phyloP scores from a whole-genome alignment of 2,329 filamentous ascomycete genomes.

The Cadophora sp. region DNA sequence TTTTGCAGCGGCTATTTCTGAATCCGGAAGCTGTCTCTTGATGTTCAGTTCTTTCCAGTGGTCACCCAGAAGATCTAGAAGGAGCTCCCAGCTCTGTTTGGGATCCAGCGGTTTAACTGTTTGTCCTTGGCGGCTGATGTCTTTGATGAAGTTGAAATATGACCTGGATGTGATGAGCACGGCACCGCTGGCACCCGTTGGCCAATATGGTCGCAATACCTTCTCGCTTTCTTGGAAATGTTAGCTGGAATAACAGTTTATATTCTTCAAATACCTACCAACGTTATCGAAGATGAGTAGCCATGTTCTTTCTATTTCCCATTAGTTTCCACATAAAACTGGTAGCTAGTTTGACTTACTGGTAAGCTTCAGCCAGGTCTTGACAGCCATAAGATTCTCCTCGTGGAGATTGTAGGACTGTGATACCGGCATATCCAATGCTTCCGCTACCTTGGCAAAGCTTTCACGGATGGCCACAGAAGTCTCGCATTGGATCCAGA shows the following conservation, averaged over 20 bases:
- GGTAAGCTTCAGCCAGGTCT: slow-evolving; percentile 33
- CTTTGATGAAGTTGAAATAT: slow-evolving; percentile 41
- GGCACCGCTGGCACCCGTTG: slow-evolving; percentile 34
- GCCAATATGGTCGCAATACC: slow-evolving; percentile 39
- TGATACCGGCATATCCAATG: slow-evolving; percentile 37
- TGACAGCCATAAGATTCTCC: slow-evolving; percentile 31
- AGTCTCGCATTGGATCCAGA: slow-evolving; percentile 42
- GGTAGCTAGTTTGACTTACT: too few relatives aligned
- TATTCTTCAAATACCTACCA: slow-evolving; percentile 12
- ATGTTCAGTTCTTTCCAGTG: slow-evolving; percentile 22
- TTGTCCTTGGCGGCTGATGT: slow-evolving; percentile 30
- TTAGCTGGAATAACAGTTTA: not conserved
- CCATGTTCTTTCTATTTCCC: slow-evolving; percentile 12
- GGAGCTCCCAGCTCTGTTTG: slow-evolving; percentile 33
- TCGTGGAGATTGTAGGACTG: slow-evolving; percentile 26
- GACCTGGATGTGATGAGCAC: slow-evolving; percentile 39
- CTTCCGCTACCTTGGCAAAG: slow-evolving; percentile 40
- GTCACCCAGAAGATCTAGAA: slow-evolving; percentile 31
- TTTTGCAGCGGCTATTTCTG: slow-evolving; percentile 21
- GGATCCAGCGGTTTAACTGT: slow-evolving; percentile 33
- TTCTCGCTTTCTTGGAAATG: not conserved
- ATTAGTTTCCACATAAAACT: too few relatives aligned
- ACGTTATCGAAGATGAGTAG: slow-evolving; percentile 35
- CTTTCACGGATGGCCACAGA: slow-evolving; percentile 39
- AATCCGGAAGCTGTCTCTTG: too few relatives aligned